phyloP scores from a whole-genome alignment of 305 asterid species.

The Euphrasia arctica region DNA sequence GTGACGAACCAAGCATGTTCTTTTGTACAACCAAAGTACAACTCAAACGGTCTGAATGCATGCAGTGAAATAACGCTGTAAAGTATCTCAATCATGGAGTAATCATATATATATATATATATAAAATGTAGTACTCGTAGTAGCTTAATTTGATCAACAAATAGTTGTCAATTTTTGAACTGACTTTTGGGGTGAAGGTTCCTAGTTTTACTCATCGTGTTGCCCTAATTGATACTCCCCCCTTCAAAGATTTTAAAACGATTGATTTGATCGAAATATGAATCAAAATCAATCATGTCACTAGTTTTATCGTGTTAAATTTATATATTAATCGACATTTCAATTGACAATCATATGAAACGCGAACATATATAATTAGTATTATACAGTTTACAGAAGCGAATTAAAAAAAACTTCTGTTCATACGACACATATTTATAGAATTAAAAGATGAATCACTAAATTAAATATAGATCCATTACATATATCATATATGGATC shows the following conservation, averaged over 20 bases:
- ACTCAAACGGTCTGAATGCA: conserved; percentile 10
- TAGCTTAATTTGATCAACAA: neutral
- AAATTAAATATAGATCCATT: neutral
- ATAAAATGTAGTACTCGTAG: no score
- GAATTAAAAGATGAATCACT: no score
- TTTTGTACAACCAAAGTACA: conserved; percentile 27
- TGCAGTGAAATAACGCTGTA: conserved; percentile 26
- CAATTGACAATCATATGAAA: no score
- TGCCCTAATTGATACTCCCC: conserved; percentile 10
- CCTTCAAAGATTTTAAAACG: no score
- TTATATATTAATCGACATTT: no score
- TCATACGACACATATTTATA: no score
- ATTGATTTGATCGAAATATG: neutral
- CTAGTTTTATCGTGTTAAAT: no score
- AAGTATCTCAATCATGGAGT: conserved; percentile 31
- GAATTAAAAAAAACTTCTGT: no score
- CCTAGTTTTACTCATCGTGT: conserved; percentile 49
- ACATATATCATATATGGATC: neutral
- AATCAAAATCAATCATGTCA: neutral
- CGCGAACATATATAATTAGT: no score
- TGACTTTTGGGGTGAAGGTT: conserved; percentile 37
- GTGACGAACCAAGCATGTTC: conserved; percentile 23
- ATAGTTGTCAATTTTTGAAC: conserved; percentile 23
- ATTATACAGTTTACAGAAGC: no score
- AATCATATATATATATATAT: conserved; percentile 18